These are phyloP conservation scores for Dothistroma pini DNA, from an alignment of 2,329 filamentous ascomycete genomes.

Conservation along the genomic window DNA sequence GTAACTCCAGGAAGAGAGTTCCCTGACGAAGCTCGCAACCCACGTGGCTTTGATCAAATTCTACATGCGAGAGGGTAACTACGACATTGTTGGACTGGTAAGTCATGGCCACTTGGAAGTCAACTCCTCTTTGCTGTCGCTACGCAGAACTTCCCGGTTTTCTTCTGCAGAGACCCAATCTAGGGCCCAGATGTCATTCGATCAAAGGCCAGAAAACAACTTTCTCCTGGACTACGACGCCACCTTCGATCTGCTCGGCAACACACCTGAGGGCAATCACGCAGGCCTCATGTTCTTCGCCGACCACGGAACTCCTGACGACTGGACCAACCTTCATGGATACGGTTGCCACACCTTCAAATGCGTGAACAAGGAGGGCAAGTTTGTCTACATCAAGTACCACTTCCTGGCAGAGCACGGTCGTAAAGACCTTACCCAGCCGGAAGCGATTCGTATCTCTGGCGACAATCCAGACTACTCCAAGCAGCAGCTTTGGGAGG, in stretches of 20 bases:
- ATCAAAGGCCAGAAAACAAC: neutral
- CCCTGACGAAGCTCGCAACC: neutral
- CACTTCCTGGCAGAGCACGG: slow-evolving; percentile 50
- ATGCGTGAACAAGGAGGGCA: slow-evolving; percentile 40
- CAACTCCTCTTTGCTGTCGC: neutral
- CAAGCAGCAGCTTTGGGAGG: slow-evolving; percentile 40
- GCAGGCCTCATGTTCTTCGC: neutral
- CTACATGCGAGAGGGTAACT: neutral
- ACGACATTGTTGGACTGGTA: neutral
- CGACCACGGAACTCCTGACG: neutral
- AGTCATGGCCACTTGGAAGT: neutral
- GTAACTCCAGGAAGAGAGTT: neutral
- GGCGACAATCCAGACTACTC: slow-evolving; percentile 39
- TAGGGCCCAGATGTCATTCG: neutral
- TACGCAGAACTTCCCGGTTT: neutral
- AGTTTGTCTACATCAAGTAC: slow-evolving; percentile 49
- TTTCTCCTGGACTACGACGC: neutral
- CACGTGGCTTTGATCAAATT: neutral
- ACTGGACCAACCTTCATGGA: neutral
- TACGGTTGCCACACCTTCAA: slow-evolving; percentile 15
- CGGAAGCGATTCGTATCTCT: slow-evolving; percentile 36
- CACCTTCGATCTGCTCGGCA: neutral
- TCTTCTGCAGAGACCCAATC: neutral
- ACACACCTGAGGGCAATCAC: neutral
- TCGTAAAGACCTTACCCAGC: slow-evolving; percentile 42